These are phyloP conservation scores for Serendipita indica DNA, from an alignment of 768 basidiomycete species.

Conservation along the genomic window DNA sequence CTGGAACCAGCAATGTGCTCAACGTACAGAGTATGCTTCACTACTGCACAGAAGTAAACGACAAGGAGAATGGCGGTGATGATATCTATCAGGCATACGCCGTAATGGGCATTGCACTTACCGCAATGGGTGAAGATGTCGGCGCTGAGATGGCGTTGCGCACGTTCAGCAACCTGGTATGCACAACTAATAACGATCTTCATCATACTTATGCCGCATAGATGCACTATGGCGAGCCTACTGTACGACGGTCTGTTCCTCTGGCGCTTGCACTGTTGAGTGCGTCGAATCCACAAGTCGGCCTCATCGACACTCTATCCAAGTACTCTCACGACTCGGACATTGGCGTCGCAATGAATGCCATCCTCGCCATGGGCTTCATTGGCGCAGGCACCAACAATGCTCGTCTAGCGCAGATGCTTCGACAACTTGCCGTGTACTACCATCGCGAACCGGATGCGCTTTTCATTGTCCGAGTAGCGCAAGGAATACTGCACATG, in stretches of 20 bases:
- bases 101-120: constrained; percentile 82
- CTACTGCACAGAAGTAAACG: constrained; percentile 83
- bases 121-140: constrained; percentile 97
- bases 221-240: constrained; percentile 98
- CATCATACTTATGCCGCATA: constrained; percentile 21
- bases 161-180: constrained; percentile 90
- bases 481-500: constrained; percentile 97
- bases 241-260: constrained; percentile 83
- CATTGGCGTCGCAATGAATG: constrained; percentile 87
- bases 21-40: constrained; percentile 87
- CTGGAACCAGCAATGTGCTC: constrained; percentile 89
- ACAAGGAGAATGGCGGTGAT: constrained; percentile 39
- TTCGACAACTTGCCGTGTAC: constrained; percentile 92
- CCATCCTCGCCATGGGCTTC: constrained; percentile 97
- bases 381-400: constrained; percentile 99
- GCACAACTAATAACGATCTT: constrained; percentile 17
- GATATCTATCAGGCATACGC: constrained; percentile 86
- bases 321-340: constrained; percentile 99
- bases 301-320: constrained; percentile 90
- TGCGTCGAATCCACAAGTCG: constrained; percentile 88
- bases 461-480: constrained; percentile 88
- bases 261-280: constrained; percentile 90
- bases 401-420: constrained; percentile 92
- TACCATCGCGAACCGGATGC: constrained; percentile 97
- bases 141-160: constrained; percentile 96